A percentile compares a stretch with the other conserved stretches of the same genome.
phyloP scores from a whole-genome alignment of 176 grass and related monocot species.

The Carex kokanica region DNA sequence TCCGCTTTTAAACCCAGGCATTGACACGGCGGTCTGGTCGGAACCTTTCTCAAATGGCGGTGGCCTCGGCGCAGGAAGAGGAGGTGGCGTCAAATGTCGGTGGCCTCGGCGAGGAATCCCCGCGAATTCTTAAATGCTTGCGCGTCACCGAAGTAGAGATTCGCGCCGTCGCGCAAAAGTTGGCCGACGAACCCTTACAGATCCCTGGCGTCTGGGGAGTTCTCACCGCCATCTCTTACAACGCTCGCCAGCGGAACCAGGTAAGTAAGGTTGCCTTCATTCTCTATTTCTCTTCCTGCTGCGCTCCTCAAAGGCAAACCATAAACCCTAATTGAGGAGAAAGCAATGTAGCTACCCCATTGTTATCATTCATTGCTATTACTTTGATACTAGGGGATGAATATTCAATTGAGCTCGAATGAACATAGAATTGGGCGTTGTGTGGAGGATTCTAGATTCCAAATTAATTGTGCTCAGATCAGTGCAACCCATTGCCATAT shows the following conservation, averaged over 20 bases:
- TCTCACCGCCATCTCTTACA: slow-evolving; percentile 78
- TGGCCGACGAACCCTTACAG: slow-evolving; percentile 62
- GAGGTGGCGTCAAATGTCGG: slow-evolving; percentile 26
- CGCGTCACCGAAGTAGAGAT: slow-evolving; percentile 41
- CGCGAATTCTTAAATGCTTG: slow-evolving; percentile 26
- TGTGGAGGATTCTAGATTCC: slow-evolving; percentile 43
- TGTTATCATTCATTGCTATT: background rate
- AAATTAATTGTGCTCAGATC: slow-evolving; percentile 31
- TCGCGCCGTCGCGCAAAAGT: slow-evolving; percentile 64
- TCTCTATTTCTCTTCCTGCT: background rate
- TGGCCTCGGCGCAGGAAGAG: slow-evolving; percentile 34
- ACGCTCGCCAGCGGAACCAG: slow-evolving; percentile 63
- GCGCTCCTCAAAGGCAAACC: background rate
- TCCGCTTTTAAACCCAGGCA: background rate
- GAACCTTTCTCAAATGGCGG: slow-evolving; percentile 20
- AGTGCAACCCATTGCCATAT: slow-evolving; percentile 81
- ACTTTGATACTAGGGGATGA: slow-evolving; percentile 50
- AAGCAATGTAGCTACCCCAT: background rate
- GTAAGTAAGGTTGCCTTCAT: slow-evolving; percentile 18
- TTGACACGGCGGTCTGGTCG: background rate
- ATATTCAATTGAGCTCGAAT: slow-evolving; percentile 71
- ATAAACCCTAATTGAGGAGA: slow-evolving; percentile 18
- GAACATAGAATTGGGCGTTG: slow-evolving; percentile 70
- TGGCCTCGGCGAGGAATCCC: slow-evolving; percentile 30
- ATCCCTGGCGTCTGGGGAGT: slow-evolving; percentile 76